Evolutionary conservation across 2,329 filamentous ascomycete genomes (phyloP).

Genomic region (Xylaria sp.): DNA sequence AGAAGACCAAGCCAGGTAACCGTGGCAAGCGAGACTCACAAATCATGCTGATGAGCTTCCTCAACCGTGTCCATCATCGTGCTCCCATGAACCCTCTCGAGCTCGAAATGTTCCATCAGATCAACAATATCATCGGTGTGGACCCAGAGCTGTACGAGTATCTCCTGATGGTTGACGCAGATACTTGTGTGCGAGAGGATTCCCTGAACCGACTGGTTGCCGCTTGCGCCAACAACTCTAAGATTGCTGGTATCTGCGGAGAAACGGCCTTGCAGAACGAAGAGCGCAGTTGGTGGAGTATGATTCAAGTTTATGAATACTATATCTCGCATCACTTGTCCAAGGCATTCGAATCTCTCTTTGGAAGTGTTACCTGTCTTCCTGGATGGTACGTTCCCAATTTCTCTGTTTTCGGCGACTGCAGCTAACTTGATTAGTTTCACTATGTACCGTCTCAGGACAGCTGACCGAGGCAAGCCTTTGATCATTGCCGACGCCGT

Average conservation of each 20-base stretch:
- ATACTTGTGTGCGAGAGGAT: constrained; percentile 92
- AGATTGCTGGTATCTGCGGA: constrained; percentile 96
- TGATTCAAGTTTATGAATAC: constrained; percentile 99
- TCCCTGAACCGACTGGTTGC: constrained; percentile 91
- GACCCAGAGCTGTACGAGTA: constrained; percentile 98
- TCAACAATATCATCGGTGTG: constrained; percentile 98
- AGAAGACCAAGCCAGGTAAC: constrained; percentile 91
- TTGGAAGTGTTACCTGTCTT: constrained; percentile 97
- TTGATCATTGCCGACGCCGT: constrained; percentile 90
- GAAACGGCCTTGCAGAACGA: constrained; percentile 97
- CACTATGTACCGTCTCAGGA: constrained; percentile 96
- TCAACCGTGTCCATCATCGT: constrained; percentile 96
- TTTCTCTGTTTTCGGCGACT: constrained; percentile 12
- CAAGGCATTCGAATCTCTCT: constrained; percentile 97
- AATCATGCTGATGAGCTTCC: constrained; percentile 93
- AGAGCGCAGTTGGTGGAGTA: constrained; percentile 95
- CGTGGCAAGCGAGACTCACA: constrained; percentile 98
- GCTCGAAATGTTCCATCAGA: constrained; percentile 97
- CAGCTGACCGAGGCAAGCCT: constrained; percentile 90
- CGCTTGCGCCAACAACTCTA: constrained; percentile 89
- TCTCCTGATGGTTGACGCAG: constrained; percentile 95
- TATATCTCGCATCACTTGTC: constrained; percentile 97
- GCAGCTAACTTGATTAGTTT: constrained; percentile 69
- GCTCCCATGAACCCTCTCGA: constrained; percentile 94
- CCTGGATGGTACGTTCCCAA: constrained; percentile 84